Evolutionary conservation across 352 stramenopile genomes (phyloP).

Genomic region (Pythium myriotylum): DNA sequence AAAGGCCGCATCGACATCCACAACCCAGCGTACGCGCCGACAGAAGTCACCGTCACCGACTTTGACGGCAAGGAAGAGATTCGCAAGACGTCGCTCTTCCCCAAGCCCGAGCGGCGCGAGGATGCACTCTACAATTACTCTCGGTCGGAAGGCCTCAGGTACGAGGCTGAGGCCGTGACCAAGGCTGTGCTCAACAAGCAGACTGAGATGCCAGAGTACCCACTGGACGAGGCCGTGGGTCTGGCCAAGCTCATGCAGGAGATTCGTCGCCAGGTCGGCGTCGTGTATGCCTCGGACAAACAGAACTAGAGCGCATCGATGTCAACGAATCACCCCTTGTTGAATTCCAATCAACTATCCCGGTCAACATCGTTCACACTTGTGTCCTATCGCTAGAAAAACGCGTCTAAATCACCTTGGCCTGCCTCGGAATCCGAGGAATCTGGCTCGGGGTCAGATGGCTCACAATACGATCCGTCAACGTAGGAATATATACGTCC

Average conservation of each 20-base stretch:
- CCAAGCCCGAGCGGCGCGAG: conserved; percentile 39
- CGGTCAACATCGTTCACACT: too few species aligned
- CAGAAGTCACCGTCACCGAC: conserved; percentile 46
- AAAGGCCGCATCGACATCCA: conserved; percentile 71
- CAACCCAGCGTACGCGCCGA: conserved; percentile 60
- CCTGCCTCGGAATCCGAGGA: neutral
- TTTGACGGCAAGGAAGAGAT: conserved; percentile 32
- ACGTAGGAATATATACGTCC: neutral
- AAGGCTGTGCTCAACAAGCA: conserved; percentile 57
- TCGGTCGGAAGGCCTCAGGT: conserved; percentile 69
- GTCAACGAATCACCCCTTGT: too few species aligned
- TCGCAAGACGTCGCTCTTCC: conserved; percentile 42
- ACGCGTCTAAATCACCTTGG: too few species aligned
- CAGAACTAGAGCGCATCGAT: too few species aligned
- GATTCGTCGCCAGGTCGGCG: conserved; percentile 58
- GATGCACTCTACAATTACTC: conserved; percentile 56
- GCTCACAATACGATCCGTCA: neutral
- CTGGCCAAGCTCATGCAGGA: conserved; percentile 74
- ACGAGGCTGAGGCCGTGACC: conserved; percentile 70
- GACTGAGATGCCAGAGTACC: conserved; percentile 57
- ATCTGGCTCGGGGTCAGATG: neutral
- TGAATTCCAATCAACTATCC: too few species aligned
- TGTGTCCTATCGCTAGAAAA: too few species aligned
- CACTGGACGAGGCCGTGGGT: conserved; percentile 58
- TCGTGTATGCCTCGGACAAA: conserved; percentile 50